Evolutionary conservation across 805 yeast species (phyloP), one percentile per base, ranked within the genome.

Genomic region (Ascoidea tarda): DNA sequence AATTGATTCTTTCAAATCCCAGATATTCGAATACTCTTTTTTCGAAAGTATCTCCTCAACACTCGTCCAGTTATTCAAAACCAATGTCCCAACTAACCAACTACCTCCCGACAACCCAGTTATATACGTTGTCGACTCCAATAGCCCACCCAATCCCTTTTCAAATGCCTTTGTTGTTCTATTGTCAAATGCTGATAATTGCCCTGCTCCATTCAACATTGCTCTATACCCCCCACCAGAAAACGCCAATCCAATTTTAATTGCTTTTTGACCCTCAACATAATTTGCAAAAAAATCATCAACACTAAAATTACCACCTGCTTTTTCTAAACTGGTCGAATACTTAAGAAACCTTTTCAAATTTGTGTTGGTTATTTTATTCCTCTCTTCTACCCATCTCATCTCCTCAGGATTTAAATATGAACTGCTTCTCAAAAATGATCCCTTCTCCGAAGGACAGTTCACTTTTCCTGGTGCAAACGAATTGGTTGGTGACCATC

Each of bases 221-320:
- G 96, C 95, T 55, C 96, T 75, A 65, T 84, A 87, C 2, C 96
- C 96, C 62, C 96, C 96, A 50, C 96, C 96, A n/a, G 87, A 75
- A 58, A 82, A 79, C 5, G 88, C 81, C 33, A 76, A 58, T 4
- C 79, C 89, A 47, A 84, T 69, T 49, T 73, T 71, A 51, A 76
- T 38, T 4, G 44, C 8, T 10, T 4, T 38, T 38, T 8, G 14
- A 2, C 8, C 8, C 8, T 38, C 44, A 38, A 10, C 14, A 21
- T 21, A 21, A 21, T 21, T 21, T 21, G 28, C 28, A 28, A 47
- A 45, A 10, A 44, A 6, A 28, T 45, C 16, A 16, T 51, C 38
- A 31, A 49, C 48, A 6, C 49, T 49, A 5, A 57, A 52, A n/a
- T 50, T 51, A 46, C 55, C 58, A 2, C 61, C 48, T 12, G 57